Conservation (phyloP, 129 eudicot genomes). For the Chrysanthemum makinoi region DNA sequence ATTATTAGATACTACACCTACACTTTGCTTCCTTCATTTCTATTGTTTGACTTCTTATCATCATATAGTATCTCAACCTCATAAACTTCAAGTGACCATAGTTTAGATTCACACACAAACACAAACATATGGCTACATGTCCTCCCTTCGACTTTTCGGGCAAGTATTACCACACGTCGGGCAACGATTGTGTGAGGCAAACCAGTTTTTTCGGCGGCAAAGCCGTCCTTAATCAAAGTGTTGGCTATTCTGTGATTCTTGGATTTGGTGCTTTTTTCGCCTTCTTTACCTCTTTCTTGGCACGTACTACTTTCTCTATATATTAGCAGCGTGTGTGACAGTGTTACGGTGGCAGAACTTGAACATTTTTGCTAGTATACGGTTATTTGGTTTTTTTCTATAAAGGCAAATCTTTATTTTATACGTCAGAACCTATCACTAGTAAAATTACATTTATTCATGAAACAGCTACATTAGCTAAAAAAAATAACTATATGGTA, state of each 20-base stretch:
- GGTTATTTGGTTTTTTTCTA: not conserved
- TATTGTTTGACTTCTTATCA: conserved; percentile 31
- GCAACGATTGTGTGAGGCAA: conserved; percentile 62
- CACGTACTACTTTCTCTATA: conserved; percentile 20
- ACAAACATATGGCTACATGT: conserved; percentile 36
- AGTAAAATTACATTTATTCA: no score
- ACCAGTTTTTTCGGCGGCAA: conserved; percentile 81
- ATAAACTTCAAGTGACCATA: not conserved
- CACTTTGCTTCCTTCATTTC: conserved; percentile 14
- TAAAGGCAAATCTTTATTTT: not conserved
- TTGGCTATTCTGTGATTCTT: conserved; percentile 92
- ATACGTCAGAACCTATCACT: no score
- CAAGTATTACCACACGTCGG: conserved; percentile 54
- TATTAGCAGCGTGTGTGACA: no score
- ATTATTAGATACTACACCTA: conserved; percentile 4
- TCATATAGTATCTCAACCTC: conserved; percentile 22
- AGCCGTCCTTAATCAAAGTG: conserved; percentile 87
- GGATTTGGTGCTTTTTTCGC: conserved; percentile 99
- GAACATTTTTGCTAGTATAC: not conserved
- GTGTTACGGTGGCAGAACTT: no score
- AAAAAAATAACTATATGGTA: no score
- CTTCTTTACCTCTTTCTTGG: conserved; percentile 90
- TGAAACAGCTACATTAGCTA: no score
- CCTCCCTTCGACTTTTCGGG: conserved; percentile 81
- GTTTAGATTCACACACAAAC: not conserved